A percentile compares a stretch with the other conserved stretches of the same genome.
These are phyloP conservation scores for Fomes fomentarius DNA, from an alignment of 1,284 basidiomycete genomes.

Conservation along the genomic window DNA sequence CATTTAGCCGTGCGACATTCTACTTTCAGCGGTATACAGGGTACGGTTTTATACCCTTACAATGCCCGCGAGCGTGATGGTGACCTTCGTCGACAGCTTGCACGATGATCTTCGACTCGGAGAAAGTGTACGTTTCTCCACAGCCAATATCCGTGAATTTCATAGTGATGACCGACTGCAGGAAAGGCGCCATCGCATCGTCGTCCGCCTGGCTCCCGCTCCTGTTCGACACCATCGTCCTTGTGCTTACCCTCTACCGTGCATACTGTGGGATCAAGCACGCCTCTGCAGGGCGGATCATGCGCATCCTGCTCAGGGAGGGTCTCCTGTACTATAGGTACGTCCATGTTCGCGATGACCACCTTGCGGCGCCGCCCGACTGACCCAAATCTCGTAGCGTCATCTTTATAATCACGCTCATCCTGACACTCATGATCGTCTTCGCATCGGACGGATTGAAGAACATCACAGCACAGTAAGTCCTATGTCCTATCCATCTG, in stretches of 20 bases:
- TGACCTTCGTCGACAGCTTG: slow-evolving; percentile 41
- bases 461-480: slow-evolving; percentile 58
- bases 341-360: slow-evolving; percentile 3
- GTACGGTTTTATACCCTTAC: no score
- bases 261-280: slow-evolving; percentile 45
- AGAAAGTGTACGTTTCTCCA: slow-evolving; percentile 35
- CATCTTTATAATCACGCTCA: slow-evolving; percentile 54
- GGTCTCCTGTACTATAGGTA: slow-evolving; percentile 61
- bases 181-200: slow-evolving; percentile 38
- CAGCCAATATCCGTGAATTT: neutral
- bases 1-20: no score
- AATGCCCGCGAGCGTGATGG: neutral
- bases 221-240: slow-evolving; percentile 55
- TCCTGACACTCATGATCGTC: slow-evolving; percentile 56
- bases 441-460: slow-evolving; percentile 45
- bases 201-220: slow-evolving; percentile 60
- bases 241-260: slow-evolving; percentile 48
- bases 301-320: slow-evolving; percentile 51
- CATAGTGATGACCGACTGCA: neutral
- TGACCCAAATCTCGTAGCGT: slow-evolving; percentile 44
- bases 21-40: no score
- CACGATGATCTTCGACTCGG: slow-evolving; percentile 52
- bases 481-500: slow-evolving; percentile 1
- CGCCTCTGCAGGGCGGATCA: slow-evolving; percentile 43
- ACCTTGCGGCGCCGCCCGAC: no score